Evolutionary conservation across 2,329 filamentous ascomycete genomes (phyloP).

Genomic region (Falciphora oryzae): DNA sequence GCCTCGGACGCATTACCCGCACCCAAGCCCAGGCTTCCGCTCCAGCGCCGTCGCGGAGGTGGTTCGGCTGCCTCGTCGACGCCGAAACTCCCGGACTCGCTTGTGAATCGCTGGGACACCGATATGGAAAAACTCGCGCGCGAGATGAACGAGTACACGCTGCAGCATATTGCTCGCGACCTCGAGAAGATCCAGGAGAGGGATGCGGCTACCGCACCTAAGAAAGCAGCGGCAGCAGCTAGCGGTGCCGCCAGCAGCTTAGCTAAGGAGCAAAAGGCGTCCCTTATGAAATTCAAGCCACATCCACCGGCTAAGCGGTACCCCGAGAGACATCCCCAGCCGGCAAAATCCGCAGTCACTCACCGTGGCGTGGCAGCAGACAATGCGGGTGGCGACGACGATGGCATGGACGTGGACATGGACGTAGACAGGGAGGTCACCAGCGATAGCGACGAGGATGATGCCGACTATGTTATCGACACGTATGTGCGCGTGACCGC

Average conservation of each 20-base stretch:
- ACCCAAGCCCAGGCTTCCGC: slow-evolving; percentile 2
- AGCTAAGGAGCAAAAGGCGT: background rate
- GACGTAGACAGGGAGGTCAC: slow-evolving; percentile 35
- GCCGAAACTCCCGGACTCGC: slow-evolving; percentile 18
- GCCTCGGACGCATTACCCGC: background rate
- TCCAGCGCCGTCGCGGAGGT: background rate
- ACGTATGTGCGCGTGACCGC: slow-evolving; percentile 57
- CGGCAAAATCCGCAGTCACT: slow-evolving; percentile 12
- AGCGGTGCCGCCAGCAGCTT: slow-evolving; percentile 17
- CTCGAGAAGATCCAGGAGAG: slow-evolving; percentile 39
- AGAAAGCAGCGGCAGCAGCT: slow-evolving; percentile 19
- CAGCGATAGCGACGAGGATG: slow-evolving; percentile 37
- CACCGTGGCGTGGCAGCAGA: slow-evolving; percentile 4
- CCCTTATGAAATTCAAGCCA: slow-evolving; percentile 42
- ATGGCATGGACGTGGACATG: slow-evolving; percentile 27
- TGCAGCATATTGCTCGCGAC: slow-evolving; percentile 52
- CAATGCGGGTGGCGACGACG: slow-evolving; percentile 11
- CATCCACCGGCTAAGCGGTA: slow-evolving; percentile 50
- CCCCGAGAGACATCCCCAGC: slow-evolving; percentile 38
- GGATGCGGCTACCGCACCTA: slow-evolving; percentile 14
- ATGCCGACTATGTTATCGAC: slow-evolving; percentile 57
- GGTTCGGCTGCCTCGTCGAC: background rate
- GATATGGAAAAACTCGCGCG: slow-evolving; percentile 46
- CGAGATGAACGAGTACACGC: slow-evolving; percentile 53
- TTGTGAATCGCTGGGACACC: slow-evolving; percentile 23